Conservation (phyloP, 768 basidiomycete genomes). For the Russula olivacea region DNA sequence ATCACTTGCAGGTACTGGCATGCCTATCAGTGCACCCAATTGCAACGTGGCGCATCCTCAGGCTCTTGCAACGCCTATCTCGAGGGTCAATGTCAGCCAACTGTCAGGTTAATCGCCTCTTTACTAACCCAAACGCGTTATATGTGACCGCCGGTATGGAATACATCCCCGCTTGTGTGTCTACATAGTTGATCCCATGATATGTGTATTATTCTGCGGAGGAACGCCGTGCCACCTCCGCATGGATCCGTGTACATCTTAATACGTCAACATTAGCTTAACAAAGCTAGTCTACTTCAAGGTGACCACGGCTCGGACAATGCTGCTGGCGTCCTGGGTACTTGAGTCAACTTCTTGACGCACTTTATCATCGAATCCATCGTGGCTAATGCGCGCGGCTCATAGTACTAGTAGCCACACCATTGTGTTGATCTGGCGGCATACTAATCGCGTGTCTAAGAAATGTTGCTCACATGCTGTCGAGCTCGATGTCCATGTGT, state of each 20-base stretch:
- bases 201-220: background rate
- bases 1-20: background rate
- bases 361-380: background rate
- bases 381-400: background rate
- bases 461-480: background rate
- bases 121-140: background rate
- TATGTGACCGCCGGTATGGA: background rate
- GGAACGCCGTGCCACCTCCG: conserved; percentile 1
- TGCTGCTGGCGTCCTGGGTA: background rate
- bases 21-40: background rate
- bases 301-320: background rate
- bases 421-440: background rate
- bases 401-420: background rate
- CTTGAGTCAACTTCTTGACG: background rate
- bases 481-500: background rate
- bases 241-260: background rate
- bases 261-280: background rate
- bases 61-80: background rate
- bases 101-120: background rate
- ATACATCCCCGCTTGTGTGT: background rate
- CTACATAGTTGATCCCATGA: background rate
- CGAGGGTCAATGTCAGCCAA: background rate
- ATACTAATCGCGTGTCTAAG: background rate
- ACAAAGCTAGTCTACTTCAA: conserved; percentile 5
- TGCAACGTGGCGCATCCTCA: background rate